Evolutionary conservation across 1,139 yeast genomes (phyloP), one percentile per base, ranked within the genome.

Genomic region (Hemisphaericaspora xylofermentans): DNA sequence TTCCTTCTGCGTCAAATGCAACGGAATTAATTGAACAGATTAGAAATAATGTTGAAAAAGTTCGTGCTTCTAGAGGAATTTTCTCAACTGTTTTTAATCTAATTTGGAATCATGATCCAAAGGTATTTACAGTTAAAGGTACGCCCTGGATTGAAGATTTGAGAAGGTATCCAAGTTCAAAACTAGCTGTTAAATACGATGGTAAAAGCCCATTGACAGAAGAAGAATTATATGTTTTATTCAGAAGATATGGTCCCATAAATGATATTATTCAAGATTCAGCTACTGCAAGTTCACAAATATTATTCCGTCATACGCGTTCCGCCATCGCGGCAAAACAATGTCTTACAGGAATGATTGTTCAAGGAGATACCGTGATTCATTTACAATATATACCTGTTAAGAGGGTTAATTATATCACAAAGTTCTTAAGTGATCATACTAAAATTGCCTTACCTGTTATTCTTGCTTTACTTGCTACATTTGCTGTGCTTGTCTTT

Each of bases 81-180:
- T 27, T 18, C 12, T 17, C 29, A 8, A 33, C 38, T 18, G 29
- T 53, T 1, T 25, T 44, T n/a, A 48, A 53, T 27, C 39, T 43
- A 8, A 4, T 64, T 1, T 49, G 56, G 42, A 50, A 52, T 26
- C 45, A 44, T 3, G 60, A 56, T 73, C 81, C 63, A 60, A 64
- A 47, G 55, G 85, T 68, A 42, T 84, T 72, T 54, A 81, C 87
- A 0, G 98, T 94, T 1, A 84, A 84, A 51, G 98, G 98, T 44
- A 74, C 80, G 0, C 98, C 98, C 0, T 93, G 98, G 97, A 86
- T 93, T 48, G 98, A 93, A 62, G 98, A 93, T 59, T 70, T 93
- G 57, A 76, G 86, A 50, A 68, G 97, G 48, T 76, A 75, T 48
- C 95, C 95, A 8, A 81, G 84, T 45, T 64, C 72, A 10, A 71